Conservation (phyloP, 2,329 filamentous ascomycete genomes). For the Claviceps sp. region DNA sequence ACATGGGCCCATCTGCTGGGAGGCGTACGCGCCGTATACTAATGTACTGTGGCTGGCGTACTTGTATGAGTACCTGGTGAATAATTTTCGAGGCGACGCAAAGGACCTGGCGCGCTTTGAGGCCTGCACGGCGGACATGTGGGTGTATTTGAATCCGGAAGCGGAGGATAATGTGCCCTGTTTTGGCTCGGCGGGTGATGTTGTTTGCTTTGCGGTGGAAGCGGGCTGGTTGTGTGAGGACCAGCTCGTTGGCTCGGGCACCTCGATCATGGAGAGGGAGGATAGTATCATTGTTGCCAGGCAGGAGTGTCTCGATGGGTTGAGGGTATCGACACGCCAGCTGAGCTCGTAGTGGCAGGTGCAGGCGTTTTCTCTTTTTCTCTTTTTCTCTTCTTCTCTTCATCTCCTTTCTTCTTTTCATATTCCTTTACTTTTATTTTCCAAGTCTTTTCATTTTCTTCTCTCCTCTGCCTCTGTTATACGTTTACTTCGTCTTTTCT, state of each 20-base stretch:
- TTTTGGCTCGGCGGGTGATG: constrained; percentile 41
- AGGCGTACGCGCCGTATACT: constrained; percentile 42
- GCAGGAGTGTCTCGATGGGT: constrained; percentile 14
- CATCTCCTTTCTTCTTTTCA: not conserved
- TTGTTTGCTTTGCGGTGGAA: constrained; percentile 44
- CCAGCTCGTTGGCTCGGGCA: constrained; percentile 31
- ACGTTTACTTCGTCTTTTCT: not conserved
- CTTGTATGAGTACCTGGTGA: constrained; percentile 39
- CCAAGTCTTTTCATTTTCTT: not conserved
- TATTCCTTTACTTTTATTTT: not conserved
- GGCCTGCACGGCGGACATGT: constrained; percentile 36
- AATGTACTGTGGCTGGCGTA: constrained; percentile 55
- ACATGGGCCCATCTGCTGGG: constrained; percentile 40
- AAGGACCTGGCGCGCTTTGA: constrained; percentile 33
- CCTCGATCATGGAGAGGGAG: constrained; percentile 24
- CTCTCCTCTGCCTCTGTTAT: not conserved
- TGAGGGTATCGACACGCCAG: constrained; percentile 13
- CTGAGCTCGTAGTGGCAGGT: not conserved
- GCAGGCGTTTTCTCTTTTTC: not conserved
- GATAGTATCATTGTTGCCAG: constrained; percentile 26
- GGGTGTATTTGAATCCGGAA: constrained; percentile 38
- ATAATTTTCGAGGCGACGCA: constrained; percentile 33
- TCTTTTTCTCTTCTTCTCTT: not conserved
- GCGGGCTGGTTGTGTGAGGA: constrained; percentile 42
- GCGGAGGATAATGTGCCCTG: constrained; percentile 32